Base-by-base conservation (phyloP, 1,139 yeast genomes). In the Scheffersomyces insectosa region DNA sequence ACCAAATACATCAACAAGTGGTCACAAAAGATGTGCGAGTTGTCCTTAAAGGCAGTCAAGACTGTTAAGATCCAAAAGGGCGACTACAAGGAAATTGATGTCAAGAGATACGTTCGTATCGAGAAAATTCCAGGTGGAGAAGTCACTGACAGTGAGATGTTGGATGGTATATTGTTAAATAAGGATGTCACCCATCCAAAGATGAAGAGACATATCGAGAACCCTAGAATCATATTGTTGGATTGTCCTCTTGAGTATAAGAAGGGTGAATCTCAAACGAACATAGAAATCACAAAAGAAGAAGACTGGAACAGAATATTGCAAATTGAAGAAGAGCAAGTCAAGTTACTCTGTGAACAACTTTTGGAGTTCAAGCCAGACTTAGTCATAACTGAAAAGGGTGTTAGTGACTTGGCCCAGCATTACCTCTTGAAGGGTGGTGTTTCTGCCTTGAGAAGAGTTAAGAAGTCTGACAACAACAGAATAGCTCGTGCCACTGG, bases 101-200 rank as follows among this genome's bases (percentile, higher is more conserved):
- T 84, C 61, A 95, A 95, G 75, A 79, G 98, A 66, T 93, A 90
- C 62, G 95, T 86, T 29, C 82, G 97, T 55, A 81, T 95, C 48
- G 99, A 95, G 67, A 93, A 93, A 71, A 85, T 95, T 48, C 97
- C 99, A 33, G 99, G 99, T 60, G 98, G 97, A 40, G 98, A 93
- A 61, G 90, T 93, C 50, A 85, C 88, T 54, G 97, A 91, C 56
- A 83, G 91, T 41, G 77, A 77, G 49, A 97, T 93, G 14, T 75
- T 93, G 60, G 95, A 88, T 60, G 99, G 99, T 50, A 88, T 93
- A 44, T 75, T 93, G 44, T 78, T 95, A 58, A 95, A 95, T 72
- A 95, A 95, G 68, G 99, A 95, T 63, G 95, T 95, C 43, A 91
- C 95, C 25, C 99, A 95, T 67, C 99, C 99, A 51, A 90, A 91